Evolutionary conservation across 768 basidiomycete genomes (phyloP), one percentile per base, ranked within the genome.

Genomic region (Leccinum longicurvipes): DNA sequence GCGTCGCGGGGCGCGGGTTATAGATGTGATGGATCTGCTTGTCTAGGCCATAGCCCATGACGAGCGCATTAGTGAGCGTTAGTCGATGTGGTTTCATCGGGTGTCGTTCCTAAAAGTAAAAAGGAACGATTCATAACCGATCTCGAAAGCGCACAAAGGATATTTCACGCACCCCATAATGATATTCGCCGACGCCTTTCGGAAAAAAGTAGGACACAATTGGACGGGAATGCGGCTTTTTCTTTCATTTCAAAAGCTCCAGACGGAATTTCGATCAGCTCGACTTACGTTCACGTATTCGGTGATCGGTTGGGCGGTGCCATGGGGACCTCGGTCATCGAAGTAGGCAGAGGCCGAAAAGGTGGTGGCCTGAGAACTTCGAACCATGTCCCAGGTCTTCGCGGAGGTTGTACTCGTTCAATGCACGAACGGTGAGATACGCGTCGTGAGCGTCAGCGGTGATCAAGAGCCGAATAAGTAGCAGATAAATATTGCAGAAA

Each of bases 51-150:
- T 98, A 99, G 0, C 95, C 96, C 73, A 96, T 83, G 12, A 98
- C 95, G 47, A 99, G 82, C 2, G 94, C 87, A 63, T 98, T 99
- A 17, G 97, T 98, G 52, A 99, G 73, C 3, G 96, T 94, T n/a
- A 99, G 74, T 24, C 96, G 82, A 64, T 97, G 93, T 4, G 96
- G 96, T 71, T 98, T 97, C 96, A 99, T 99, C 3, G 96, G 96
- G 74, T 99, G 96, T 47, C 89, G 84, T 82, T 97, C 93, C 96
- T 98, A 63, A 7, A 21, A 45, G 21, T 17, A 42, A 56, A 44
- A 50, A 24, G 5, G 21, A 10, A 27, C 10, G 39, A 41, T 42
- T 57, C 54, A 53, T 60, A 44, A 47, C 45, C 41, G 52, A 44
- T 44, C 27, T 14, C 6, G 24, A 8, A 32, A 53, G 39, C 31